phyloP scores from a whole-genome alignment of 2,329 filamentous ascomycete species.

The Amylocarpus encephaloides region DNA sequence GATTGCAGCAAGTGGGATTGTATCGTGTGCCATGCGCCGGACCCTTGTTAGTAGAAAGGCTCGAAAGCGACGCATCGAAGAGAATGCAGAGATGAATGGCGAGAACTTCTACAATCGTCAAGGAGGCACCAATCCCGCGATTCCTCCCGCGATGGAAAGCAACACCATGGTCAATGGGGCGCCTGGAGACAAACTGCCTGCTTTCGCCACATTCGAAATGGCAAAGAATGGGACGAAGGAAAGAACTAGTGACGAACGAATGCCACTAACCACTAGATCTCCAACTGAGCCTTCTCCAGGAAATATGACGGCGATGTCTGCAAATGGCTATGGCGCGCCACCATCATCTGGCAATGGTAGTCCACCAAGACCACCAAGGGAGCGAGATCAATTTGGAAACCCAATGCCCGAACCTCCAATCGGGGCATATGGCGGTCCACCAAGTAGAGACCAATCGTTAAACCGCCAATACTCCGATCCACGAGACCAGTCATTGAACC shows the following conservation, averaged over 20 bases:
- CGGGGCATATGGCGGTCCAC: slow-evolving; percentile 29
- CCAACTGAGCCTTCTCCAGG: slow-evolving; percentile 52
- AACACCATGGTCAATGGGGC: slow-evolving; percentile 52
- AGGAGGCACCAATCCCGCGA: slow-evolving; percentile 28
- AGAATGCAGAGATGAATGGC: slow-evolving; percentile 96
- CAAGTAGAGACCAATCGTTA: slow-evolving; percentile 43
- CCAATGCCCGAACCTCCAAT: slow-evolving; percentile 31
- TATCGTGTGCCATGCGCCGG: slow-evolving; percentile 91
- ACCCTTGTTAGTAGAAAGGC: slow-evolving; percentile 88
- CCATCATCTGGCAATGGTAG: slow-evolving; percentile 25
- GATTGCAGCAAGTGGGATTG: slow-evolving; percentile 71
- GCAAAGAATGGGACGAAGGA: slow-evolving; percentile 46
- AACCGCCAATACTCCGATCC: slow-evolving; percentile 35
- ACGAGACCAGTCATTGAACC: slow-evolving; percentile 35
- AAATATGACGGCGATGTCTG: slow-evolving; percentile 12
- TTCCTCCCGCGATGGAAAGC: slow-evolving; percentile 36
- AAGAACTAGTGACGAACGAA: slow-evolving; percentile 59
- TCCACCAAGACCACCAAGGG: slow-evolving; percentile 40
- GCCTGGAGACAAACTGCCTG: slow-evolving; percentile 45
- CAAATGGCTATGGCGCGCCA: slow-evolving; percentile 18
- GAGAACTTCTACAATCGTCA: slow-evolving; percentile 81
- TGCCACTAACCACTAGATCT: slow-evolving; percentile 60
- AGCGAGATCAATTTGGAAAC: slow-evolving; percentile 66
- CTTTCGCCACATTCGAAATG: slow-evolving; percentile 58
- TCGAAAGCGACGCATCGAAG: slow-evolving; percentile 82